phyloP scores from a whole-genome alignment of 2,329 filamentous ascomycete species.

The Helotiales sp. region DNA sequence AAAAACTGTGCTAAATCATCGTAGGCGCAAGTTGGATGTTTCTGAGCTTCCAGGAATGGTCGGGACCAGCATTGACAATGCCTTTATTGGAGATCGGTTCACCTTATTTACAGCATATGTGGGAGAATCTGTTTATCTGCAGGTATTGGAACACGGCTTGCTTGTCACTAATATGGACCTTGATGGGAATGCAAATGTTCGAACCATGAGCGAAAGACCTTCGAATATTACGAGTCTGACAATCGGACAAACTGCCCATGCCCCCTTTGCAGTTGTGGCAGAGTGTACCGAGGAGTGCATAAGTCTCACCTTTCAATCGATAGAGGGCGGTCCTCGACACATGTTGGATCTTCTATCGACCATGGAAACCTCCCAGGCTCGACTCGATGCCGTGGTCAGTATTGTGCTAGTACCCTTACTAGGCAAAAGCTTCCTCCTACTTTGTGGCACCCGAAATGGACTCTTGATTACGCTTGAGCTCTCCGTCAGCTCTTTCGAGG shows the following conservation, averaged over 20 bases:
- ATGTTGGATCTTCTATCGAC: constrained; percentile 14
- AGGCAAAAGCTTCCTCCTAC: constrained; percentile 18
- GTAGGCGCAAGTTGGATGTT: background rate
- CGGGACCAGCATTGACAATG: constrained; percentile 23
- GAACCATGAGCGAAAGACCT: constrained; percentile 19
- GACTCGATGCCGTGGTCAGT: constrained; percentile 29
- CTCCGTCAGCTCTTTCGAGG: constrained; percentile 9
- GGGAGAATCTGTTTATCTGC: constrained; percentile 18
- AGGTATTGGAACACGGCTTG: constrained; percentile 17
- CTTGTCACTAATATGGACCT: constrained; percentile 10
- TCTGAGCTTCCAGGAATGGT: background rate
- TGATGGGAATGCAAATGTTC: constrained; percentile 9
- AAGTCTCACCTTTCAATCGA: constrained; percentile 22
- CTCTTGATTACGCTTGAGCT: constrained; percentile 27
- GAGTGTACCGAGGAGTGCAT: constrained; percentile 16
- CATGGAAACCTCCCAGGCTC: background rate
- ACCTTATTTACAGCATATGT: constrained; percentile 28
- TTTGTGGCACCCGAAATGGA: constrained; percentile 35
- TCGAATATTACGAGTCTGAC: constrained; percentile 21
- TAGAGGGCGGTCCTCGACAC: constrained; percentile 5
- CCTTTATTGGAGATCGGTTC: constrained; percentile 21
- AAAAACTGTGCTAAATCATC: background rate
- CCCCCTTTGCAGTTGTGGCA: constrained; percentile 22
- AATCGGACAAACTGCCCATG: constrained; percentile 11
- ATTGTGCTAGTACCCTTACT: constrained; percentile 17